Percentiles rank a stretch among this genome's conserved stretches.
phyloP scores from a whole-genome alignment of 2,329 filamentous ascomycete genomes.

The Colletotrichum orbiculare region DNA sequence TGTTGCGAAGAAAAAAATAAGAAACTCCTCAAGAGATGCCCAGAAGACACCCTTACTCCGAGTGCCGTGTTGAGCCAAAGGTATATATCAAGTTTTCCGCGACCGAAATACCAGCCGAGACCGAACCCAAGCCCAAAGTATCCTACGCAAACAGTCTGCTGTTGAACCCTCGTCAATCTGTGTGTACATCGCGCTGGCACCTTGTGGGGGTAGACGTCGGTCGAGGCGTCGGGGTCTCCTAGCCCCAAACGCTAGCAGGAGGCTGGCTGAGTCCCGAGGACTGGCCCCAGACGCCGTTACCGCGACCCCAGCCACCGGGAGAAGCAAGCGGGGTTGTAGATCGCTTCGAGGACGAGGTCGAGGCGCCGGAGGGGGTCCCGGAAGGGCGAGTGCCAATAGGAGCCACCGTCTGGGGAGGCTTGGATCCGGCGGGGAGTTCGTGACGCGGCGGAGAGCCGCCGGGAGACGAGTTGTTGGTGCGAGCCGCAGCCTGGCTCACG shows the following conservation, averaged over 20 bases:
- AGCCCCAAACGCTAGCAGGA: conserved; percentile 95
- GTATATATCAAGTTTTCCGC: conserved; percentile 38
- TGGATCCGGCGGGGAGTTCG: conserved; percentile 64
- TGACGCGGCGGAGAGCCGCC: conserved; percentile 82
- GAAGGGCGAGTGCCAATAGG: conserved; percentile 93
- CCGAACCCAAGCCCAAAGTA: conserved; percentile 31
- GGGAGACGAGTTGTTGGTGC: conserved; percentile 86
- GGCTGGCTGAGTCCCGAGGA: conserved; percentile 80
- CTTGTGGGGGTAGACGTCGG: not conserved
- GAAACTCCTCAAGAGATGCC: conserved; percentile 38
- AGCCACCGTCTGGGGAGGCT: conserved; percentile 76
- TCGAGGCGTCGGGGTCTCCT: conserved; percentile 42
- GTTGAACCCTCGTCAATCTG: conserved; percentile 9
- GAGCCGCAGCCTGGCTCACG: conserved; percentile 77
- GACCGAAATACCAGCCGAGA: conserved; percentile 34
- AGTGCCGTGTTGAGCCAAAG: conserved; percentile 34
- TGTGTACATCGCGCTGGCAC: conserved; percentile 14
- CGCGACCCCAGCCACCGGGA: conserved; percentile 84
- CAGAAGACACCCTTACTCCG: conserved; percentile 36
- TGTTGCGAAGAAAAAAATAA: conserved; percentile 27
- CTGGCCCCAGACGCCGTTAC: conserved; percentile 86
- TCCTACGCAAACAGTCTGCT: conserved; percentile 21
- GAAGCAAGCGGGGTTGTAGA: conserved; percentile 92
- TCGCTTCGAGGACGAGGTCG: conserved; percentile 72
- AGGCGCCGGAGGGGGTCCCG: conserved; percentile 59